Conservation (phyloP, 768 basidiomycete species). For the Ephemerocybe angulata region DNA sequence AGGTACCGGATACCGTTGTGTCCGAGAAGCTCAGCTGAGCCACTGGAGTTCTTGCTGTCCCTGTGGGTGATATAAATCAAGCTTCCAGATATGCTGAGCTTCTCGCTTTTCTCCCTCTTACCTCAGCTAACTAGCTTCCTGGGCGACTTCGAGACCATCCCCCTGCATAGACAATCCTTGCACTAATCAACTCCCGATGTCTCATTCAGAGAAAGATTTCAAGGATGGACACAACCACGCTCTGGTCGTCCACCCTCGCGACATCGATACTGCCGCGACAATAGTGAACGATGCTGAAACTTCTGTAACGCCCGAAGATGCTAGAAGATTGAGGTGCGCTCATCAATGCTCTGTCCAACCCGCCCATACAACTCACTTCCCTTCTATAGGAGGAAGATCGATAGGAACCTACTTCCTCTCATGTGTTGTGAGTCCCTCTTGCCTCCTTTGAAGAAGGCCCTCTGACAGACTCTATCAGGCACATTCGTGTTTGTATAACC, state of each 20-base stretch:
- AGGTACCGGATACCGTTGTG: too few relatives aligned
- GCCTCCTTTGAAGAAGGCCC: background rate
- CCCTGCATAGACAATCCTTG: too few relatives aligned
- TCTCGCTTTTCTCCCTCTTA: too few relatives aligned
- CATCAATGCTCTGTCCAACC: background rate
- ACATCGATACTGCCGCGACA: conserved; percentile 62
- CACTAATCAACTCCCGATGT: too few relatives aligned
- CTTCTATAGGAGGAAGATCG: conserved; percentile 53
- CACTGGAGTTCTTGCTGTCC: too few relatives aligned
- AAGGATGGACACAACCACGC: too few relatives aligned
- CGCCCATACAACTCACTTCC: background rate
- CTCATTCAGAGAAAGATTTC: too few relatives aligned
- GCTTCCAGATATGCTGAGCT: too few relatives aligned
- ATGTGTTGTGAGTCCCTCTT: conserved; percentile 60
- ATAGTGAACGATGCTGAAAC: conserved; percentile 43
- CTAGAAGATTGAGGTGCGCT: conserved; percentile 45
- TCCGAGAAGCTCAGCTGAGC: too few relatives aligned
- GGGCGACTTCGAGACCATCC: too few relatives aligned
- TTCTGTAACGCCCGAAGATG: conserved; percentile 51
- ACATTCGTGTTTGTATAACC: conserved; percentile 42
- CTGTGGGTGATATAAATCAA: too few relatives aligned
- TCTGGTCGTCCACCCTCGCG: conserved; percentile 13
- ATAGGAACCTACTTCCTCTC: conserved; percentile 61
- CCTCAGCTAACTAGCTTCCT: too few relatives aligned
- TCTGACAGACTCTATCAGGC: conserved; percentile 27